Evolutionary conservation across 1,284 basidiomycete genomes (phyloP).

Genomic region (Tremellales sp.): DNA sequence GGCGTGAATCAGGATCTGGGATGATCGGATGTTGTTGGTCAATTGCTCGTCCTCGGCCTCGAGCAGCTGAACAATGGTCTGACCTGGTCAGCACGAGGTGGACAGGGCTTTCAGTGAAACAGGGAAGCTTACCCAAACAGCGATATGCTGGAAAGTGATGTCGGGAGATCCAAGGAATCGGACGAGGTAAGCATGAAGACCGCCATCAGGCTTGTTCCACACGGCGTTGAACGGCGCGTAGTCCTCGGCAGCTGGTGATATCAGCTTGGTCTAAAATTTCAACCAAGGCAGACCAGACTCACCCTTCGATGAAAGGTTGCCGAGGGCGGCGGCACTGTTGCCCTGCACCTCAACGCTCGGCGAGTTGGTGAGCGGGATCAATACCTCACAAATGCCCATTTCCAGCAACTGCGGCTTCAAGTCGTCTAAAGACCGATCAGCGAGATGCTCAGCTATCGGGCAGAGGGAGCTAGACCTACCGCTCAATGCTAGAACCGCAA

Average conservation of each 20-base stretch:
- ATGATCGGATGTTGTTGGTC: conserved; percentile 80
- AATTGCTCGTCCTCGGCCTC: conserved; percentile 92
- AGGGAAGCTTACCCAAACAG: conserved; percentile 67
- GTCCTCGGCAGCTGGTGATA: conserved; percentile 72
- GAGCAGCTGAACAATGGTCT: conserved; percentile 90
- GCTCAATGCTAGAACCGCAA: conserved; percentile 87
- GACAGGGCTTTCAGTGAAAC: neutral
- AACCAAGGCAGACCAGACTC: too few species aligned
- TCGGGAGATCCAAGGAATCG: conserved; percentile 91
- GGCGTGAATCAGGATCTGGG: conserved; percentile 72
- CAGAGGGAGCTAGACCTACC: conserved; percentile 57
- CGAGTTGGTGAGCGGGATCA: conserved; percentile 95
- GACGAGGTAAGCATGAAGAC: conserved; percentile 91
- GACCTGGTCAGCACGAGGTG: neutral
- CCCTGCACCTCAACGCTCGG: conserved; percentile 97
- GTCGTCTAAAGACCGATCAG: conserved; percentile 60
- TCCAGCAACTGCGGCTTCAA: conserved; percentile 92
- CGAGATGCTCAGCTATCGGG: neutral
- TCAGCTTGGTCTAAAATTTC: neutral
- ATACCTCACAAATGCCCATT: conserved; percentile 96
- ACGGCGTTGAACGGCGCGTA: conserved; percentile 97
- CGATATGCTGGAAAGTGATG: conserved; percentile 99
- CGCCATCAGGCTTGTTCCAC: conserved; percentile 96
- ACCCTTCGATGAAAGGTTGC: conserved; percentile 96
- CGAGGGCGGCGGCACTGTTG: conserved; percentile 94